Conservation (phyloP, 768 basidiomycete species). For the Cystobasidium onofrii region DNA sequence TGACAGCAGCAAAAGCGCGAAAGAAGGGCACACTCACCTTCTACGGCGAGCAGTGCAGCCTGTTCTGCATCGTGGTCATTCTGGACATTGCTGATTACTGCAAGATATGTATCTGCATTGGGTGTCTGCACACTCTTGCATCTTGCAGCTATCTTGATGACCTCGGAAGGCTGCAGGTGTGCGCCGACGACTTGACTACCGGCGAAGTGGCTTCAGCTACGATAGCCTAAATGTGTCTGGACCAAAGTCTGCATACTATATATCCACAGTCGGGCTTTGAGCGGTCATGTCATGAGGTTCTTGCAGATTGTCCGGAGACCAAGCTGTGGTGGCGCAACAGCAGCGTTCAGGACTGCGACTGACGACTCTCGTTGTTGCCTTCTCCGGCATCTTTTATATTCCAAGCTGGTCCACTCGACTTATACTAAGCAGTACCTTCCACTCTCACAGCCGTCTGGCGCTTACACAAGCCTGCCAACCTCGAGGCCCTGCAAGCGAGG, state of each 20-base stretch:
- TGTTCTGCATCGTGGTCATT: slow-evolving; percentile 17
- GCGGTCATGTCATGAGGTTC: neutral
- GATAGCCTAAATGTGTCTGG: neutral
- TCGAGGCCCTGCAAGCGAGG: neutral
- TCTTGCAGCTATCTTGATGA: slow-evolving; percentile 24
- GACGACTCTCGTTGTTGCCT: too few species aligned
- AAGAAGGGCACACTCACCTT: neutral
- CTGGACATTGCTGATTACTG: slow-evolving; percentile 18
- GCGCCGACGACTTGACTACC: neutral
- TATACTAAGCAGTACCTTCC: too few species aligned
- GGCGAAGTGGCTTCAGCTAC: neutral
- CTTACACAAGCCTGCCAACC: neutral
- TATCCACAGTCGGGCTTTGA: neutral
- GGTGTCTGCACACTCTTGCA: neutral
- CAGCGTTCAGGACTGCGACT: neutral
- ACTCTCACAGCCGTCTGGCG: too few species aligned
- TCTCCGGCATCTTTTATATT: too few species aligned
- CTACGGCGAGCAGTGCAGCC: neutral
- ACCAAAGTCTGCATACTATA: neutral
- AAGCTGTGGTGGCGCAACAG: neutral
- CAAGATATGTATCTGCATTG: slow-evolving; percentile 9
- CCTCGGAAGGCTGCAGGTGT: slow-evolving; percentile 1
- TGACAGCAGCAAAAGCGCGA: neutral
- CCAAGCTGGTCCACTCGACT: too few species aligned
- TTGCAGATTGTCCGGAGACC: neutral